Percentiles rank a stretch among this genome's conserved stretches.
These are phyloP conservation scores for Acanthamoeba quina DNA, from an alignment of 208 protist species.

Conservation along the genomic window DNA sequence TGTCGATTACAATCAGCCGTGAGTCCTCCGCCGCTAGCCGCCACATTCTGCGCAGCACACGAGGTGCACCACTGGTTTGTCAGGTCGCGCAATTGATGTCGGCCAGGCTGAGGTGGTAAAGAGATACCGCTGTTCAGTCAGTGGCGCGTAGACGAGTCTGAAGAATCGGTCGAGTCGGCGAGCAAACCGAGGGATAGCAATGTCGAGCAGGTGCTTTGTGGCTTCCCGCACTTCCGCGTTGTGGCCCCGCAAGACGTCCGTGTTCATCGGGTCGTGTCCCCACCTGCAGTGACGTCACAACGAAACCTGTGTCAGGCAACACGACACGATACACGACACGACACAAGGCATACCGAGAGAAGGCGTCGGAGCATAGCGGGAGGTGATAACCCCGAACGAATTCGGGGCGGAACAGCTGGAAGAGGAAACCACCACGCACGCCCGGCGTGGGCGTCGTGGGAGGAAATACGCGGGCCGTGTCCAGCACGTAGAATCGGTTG, in stretches of 20 bases:
- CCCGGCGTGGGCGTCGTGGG: conserved; percentile 33
- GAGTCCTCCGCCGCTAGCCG: neutral
- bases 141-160: neutral
- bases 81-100: neutral
- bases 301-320: neutral
- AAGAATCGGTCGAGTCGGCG: neutral
- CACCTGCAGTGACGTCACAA: neutral
- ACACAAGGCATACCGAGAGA: neutral
- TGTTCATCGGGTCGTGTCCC: conserved; percentile 5
- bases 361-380: neutral
- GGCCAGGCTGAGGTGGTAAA: neutral
- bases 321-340: neutral
- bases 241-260: neutral
- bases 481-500: conserved; percentile 40
- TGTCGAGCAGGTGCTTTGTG: neutral
- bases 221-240: neutral
- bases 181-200: neutral
- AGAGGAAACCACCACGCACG: neutral
- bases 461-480: conserved; percentile 43
- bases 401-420: conserved; percentile 9
- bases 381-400: neutral
- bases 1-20: neutral
- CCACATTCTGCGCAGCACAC: neutral
- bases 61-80: neutral
- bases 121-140: neutral